Evolutionary conservation across 2,329 filamentous ascomycete species (phyloP).

Genomic region (Nectriaceae sp.): DNA sequence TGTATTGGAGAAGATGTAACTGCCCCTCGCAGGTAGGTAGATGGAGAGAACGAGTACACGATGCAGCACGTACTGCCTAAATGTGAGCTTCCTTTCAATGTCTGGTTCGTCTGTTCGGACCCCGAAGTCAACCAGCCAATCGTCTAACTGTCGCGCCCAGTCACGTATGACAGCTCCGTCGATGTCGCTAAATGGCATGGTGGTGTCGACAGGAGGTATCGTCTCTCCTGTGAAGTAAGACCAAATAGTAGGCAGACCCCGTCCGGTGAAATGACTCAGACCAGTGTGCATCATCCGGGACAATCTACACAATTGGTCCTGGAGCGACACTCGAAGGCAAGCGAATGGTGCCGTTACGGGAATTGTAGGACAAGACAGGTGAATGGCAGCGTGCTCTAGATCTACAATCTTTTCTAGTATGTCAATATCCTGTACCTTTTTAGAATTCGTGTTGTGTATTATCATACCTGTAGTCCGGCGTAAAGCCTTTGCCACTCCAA

Average conservation of each 20-base stretch:
- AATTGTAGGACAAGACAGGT: conserved; percentile 43
- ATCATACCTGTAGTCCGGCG: conserved; percentile 26
- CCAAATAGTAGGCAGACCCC: conserved; percentile 45
- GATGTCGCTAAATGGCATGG: conserved; percentile 37
- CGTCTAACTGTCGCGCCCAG: conserved; percentile 43
- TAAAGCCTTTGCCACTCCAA: conserved; percentile 44
- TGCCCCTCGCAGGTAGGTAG: conserved; percentile 43
- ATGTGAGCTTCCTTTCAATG: conserved; percentile 36
- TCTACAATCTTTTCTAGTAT: conserved; percentile 40
- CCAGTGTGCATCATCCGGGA: conserved; percentile 48
- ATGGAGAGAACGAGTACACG: conserved; percentile 44
- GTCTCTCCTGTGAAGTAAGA: conserved; percentile 37
- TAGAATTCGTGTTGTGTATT: no score
- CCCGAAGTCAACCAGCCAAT: conserved; percentile 44
- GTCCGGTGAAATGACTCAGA: conserved; percentile 42
- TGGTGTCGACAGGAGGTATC: conserved; percentile 15
- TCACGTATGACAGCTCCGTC: conserved; percentile 44
- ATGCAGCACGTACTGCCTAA: conserved; percentile 44
- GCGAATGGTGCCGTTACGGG: conserved; percentile 41
- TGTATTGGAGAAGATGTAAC: conserved; percentile 39
- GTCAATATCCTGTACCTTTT: conserved; percentile 9
- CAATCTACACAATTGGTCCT: conserved; percentile 43
- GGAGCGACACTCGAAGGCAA: conserved; percentile 37
- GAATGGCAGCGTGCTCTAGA: conserved; percentile 45
- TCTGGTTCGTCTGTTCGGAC: conserved; percentile 32